phyloP scores from a whole-genome alignment of 176 grass and related monocot species.

The Raddia distichophylla region DNA sequence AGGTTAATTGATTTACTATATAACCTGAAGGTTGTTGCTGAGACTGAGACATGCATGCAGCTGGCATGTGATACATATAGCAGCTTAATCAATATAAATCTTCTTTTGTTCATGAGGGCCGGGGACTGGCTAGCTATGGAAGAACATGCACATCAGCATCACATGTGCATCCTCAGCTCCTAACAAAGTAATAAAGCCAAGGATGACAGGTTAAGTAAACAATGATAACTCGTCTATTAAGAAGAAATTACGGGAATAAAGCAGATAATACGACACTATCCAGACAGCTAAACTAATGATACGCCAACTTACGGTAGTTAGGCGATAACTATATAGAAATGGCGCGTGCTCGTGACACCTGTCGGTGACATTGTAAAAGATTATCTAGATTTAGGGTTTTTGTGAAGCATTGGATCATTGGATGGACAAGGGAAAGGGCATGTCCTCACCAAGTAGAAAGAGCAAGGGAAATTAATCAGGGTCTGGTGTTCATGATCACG shows the following conservation, averaged over 20 bases:
- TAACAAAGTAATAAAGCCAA: background rate
- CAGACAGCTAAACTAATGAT: conserved; percentile 20
- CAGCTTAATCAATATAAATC: background rate
- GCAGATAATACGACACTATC: background rate
- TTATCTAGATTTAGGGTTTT: conserved; percentile 1
- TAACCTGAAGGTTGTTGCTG: background rate
- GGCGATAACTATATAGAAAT: background rate
- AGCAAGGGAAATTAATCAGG: background rate
- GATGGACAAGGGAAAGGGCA: background rate
- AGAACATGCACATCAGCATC: background rate
- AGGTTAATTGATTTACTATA: background rate
- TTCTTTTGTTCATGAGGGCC: background rate
- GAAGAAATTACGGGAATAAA: conserved; percentile 25
- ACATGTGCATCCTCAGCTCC: background rate
- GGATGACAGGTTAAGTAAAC: conserved; percentile 14
- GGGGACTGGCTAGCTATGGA: background rate
- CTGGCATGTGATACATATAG: background rate
- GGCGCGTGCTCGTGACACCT: conserved; percentile 9
- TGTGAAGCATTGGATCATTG: background rate
- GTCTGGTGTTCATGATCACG: conserved; percentile 3
- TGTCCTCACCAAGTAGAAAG: background rate
- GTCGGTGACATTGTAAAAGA: conserved; percentile 21
- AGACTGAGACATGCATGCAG: background rate
- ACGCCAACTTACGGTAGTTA: conserved; percentile 25
- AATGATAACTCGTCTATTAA: background rate